Evolutionary conservation across 768 basidiomycete species (phyloP), one percentile per base, ranked within the genome.

Genomic region (Macrolepiota dolichaula): DNA sequence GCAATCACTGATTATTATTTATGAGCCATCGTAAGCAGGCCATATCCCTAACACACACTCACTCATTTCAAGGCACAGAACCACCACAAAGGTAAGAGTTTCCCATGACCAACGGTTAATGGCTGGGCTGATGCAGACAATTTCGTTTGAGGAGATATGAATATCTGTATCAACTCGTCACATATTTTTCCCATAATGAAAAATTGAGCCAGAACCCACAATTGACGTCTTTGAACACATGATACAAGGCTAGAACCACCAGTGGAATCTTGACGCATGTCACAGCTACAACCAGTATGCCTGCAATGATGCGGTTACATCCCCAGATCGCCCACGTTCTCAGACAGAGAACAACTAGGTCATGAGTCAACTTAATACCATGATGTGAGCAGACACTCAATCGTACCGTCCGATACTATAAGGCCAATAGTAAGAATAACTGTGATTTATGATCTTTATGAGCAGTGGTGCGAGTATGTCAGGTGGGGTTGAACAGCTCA

Each of bases 321-420:
- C 51, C 32, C 57, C 57, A 59, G 5, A 59, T 51, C 17, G 57
- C 57, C 57, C 57, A 59, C 27, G 57, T 59, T 19, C 57, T 24
- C 19, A 59, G 24, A 13, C 9, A 24, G 49, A 59, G 36, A 51
- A 59, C 29, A 10, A 51, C 57, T 59, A 24, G 24, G 32, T 36
- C 32, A 7, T 37, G n/a, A 36, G 32, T 17, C 4, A 36, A 11
- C 32, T 35, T 36, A 12, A 56, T 3, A 47, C 9, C 2, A 19
- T 19, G 6, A 46, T 17, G 24, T n/a, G 42, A 2, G 44, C 12
- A 4, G n/a, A 4, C 11, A 25, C 32, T 25, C 6, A 10, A 11
- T 15, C 57, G 15, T 25, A 51, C 49, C 3, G 51, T 50, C 36
- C 4, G 49, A 51, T n/a, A 40, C 17, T 12, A 7, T 27, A 1